Conservation (phyloP, 2,329 filamentous ascomycete species). For the Aspergillus luchuensis region DNA sequence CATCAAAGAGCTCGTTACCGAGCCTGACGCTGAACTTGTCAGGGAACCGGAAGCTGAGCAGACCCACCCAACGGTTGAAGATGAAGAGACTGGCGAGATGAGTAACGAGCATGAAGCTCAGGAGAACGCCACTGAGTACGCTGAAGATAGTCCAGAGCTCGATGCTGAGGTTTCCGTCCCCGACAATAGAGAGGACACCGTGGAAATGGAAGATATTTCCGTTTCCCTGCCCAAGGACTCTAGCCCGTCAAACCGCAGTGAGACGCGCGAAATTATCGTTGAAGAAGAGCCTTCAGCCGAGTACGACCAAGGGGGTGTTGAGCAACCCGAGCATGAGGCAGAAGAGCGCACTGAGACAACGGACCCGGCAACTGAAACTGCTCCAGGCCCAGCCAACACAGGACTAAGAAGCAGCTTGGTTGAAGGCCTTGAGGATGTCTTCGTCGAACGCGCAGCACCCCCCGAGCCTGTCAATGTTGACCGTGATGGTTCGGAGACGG, state of each 20-base stretch:
- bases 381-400: neutral
- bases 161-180: neutral
- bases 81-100: neutral
- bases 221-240: neutral
- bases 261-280: neutral
- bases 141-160: conserved; percentile 3
- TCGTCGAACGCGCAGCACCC: conserved; percentile 14
- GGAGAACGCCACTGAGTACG: neutral
- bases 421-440: conserved; percentile 24
- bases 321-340: neutral
- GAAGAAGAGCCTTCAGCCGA: neutral
- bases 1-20: neutral
- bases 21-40: neutral
- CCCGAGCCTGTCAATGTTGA: neutral
- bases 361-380: neutral
- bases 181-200: neutral
- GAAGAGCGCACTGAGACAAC: neutral
- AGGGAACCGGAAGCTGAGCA: neutral
- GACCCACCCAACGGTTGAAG: neutral
- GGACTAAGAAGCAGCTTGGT: conserved; percentile 7
- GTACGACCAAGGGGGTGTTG: neutral
- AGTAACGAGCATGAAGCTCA: neutral
- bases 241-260: neutral
- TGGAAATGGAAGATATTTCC: neutral
- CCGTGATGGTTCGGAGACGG: conserved; percentile 3